Percentiles rank a stretch among this genome's conserved stretches.
phyloP scores from a whole-genome alignment of 495 filamentous ascomycete species.

The Evansstolkia leycettana region DNA sequence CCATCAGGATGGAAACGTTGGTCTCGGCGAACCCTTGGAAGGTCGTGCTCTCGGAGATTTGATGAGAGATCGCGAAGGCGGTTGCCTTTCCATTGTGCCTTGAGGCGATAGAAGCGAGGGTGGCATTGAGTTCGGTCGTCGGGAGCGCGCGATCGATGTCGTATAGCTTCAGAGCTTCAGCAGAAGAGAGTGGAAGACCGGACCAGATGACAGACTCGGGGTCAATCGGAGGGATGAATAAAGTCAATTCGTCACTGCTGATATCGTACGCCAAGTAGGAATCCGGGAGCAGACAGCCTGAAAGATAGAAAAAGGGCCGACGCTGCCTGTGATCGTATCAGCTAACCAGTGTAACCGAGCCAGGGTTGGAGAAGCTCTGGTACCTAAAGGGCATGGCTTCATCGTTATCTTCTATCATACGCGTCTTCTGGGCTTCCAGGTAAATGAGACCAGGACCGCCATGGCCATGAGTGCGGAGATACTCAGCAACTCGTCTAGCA shows the following conservation, averaged over 20 bases:
- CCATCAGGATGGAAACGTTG: constrained; percentile 50
- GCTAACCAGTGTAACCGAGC: constrained; percentile 1
- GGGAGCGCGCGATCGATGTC: constrained; percentile 71
- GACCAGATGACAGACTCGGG: constrained; percentile 92
- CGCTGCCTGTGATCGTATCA: constrained; percentile 45
- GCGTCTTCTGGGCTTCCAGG: constrained; percentile 72
- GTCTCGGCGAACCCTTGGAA: constrained; percentile 52
- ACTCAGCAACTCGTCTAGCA: constrained; percentile 66
- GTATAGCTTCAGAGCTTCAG: constrained; percentile 64
- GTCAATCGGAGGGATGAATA: constrained; percentile 86
- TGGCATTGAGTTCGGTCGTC: constrained; percentile 56
- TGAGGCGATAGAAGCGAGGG: constrained; percentile 36
- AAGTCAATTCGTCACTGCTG: constrained; percentile 53
- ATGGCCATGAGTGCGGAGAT: constrained; percentile 37
- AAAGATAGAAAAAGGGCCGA: constrained; percentile 89
- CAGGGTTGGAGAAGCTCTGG: neutral
- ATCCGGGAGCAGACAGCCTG: constrained; percentile 74
- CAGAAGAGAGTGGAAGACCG: constrained; percentile 64
- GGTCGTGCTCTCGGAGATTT: constrained; percentile 51
- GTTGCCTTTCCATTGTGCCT: constrained; percentile 34
- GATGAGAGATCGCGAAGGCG: constrained; percentile 59
- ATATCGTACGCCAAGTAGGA: constrained; percentile 75
- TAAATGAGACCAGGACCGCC: constrained; percentile 45
- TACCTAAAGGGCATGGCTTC: constrained; percentile 67
- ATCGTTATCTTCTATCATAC: constrained; percentile 73